A percentile compares a stretch with the other conserved stretches of the same genome.
These are phyloP conservation scores for Piedraia hortae DNA, from an alignment of 2,329 filamentous ascomycete genomes.

Conservation along the genomic window DNA sequence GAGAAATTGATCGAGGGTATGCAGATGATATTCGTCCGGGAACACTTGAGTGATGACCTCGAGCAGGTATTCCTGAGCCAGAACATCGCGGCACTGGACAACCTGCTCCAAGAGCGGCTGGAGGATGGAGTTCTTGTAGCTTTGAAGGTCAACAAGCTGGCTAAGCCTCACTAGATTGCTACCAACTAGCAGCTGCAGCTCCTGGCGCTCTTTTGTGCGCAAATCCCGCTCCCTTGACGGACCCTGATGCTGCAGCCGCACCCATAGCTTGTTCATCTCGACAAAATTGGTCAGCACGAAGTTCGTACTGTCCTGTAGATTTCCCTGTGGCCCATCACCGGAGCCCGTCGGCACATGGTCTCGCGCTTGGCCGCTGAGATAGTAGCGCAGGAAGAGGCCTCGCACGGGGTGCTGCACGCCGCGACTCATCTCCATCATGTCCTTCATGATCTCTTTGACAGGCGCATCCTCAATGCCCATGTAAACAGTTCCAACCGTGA, in stretches of 20 bases:
- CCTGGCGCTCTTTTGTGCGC: constrained; percentile 77
- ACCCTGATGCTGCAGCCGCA: constrained; percentile 85
- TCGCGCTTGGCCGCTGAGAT: constrained; percentile 78
- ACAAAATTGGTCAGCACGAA: constrained; percentile 97
- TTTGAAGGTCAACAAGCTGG: constrained; percentile 80
- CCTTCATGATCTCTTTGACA: constrained; percentile 99
- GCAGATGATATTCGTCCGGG: constrained; percentile 90
- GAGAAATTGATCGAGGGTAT: constrained; percentile 85
- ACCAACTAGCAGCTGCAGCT: constrained; percentile 80
- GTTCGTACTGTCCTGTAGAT: constrained; percentile 89
- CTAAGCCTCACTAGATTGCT: constrained; percentile 89
- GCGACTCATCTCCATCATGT: constrained; percentile 99
- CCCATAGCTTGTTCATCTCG: constrained; percentile 99
- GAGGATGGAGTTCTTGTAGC: constrained; percentile 76
- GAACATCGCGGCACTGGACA: constrained; percentile 85
- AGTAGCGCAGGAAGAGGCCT: constrained; percentile 85
- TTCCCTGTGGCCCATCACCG: constrained; percentile 78
- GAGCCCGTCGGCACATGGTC: constrained; percentile 61
- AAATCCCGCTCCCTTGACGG: constrained; percentile 86
- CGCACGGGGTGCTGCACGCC: constrained; percentile 93
- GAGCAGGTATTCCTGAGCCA: constrained; percentile 88
- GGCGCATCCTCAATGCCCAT: constrained; percentile 96
- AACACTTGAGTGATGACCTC: constrained; percentile 98
- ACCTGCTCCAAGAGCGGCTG: constrained; percentile 83
- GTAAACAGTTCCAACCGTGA: constrained; percentile 95